These are phyloP conservation scores for Asterophora parasitica DNA, from an alignment of 768 basidiomycete species.

Conservation along the genomic window DNA sequence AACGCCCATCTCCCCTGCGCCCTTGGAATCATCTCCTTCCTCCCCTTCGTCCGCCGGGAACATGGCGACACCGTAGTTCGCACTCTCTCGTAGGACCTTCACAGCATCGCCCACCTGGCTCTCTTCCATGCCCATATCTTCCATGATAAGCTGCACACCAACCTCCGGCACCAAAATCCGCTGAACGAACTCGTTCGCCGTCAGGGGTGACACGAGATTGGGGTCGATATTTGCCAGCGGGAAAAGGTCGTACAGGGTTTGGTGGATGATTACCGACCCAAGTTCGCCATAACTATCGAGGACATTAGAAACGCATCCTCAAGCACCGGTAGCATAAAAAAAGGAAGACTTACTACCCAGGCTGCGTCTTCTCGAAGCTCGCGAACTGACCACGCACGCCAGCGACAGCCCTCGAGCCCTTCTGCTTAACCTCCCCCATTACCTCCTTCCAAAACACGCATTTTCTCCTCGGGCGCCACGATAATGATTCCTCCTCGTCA, in stretches of 20 bases:
- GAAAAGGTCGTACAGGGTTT: constrained; percentile 71
- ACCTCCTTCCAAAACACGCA: constrained; percentile 69
- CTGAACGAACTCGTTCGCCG: constrained; percentile 71
- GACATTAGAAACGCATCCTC: background rate
- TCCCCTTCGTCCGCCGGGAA: constrained; percentile 68
- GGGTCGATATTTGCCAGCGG: constrained; percentile 56
- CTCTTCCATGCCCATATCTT: constrained; percentile 54
- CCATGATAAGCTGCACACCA: constrained; percentile 74
- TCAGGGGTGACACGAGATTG: constrained; percentile 56
- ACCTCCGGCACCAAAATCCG: constrained; percentile 89
- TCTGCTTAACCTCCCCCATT: constrained; percentile 54
- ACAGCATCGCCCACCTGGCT: constrained; percentile 42
- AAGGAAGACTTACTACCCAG: constrained; percentile 70
- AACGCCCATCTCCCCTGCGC: constrained; percentile 33
- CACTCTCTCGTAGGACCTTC: constrained; percentile 64
- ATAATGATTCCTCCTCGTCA: constrained; percentile 17
- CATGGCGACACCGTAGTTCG: constrained; percentile 80
- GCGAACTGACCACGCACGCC: constrained; percentile 73
- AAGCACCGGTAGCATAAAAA: background rate
- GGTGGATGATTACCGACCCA: constrained; percentile 76
- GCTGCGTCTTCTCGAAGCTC: constrained; percentile 77
- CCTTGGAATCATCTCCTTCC: constrained; percentile 29
- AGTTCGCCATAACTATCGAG: constrained; percentile 74
- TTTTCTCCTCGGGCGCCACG: constrained; percentile 28
- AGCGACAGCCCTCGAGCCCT: constrained; percentile 60